These are phyloP conservation scores for Allomyces macrogynus DNA, from an alignment of 192 early-diverging fungal species.

Conservation along the genomic window DNA sequence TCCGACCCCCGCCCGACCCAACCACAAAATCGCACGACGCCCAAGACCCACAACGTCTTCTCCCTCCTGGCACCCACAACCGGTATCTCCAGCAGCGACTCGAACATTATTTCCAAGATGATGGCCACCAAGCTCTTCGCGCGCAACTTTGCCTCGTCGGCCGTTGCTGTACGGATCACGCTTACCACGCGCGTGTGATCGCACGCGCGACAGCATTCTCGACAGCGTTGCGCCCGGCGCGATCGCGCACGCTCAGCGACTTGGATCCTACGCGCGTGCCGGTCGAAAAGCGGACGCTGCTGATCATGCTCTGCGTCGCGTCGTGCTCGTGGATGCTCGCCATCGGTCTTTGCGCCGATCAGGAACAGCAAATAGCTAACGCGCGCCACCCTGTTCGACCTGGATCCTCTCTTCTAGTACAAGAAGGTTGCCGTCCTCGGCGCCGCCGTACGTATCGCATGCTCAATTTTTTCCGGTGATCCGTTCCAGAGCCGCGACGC, in stretches of 20 bases:
- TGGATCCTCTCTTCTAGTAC: not conserved
- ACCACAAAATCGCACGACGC: not conserved
- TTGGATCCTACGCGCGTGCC: too few relatives aligned
- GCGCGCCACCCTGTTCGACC: too few relatives aligned
- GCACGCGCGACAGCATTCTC: not conserved
- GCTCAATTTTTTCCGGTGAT: too few relatives aligned
- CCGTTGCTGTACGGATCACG: not conserved
- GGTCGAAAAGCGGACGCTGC: too few relatives aligned
- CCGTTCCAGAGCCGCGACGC: too few relatives aligned
- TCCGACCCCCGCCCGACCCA: too few relatives aligned
- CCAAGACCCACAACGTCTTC: not conserved
- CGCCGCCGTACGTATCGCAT: not conserved
- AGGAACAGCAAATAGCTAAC: too few relatives aligned
- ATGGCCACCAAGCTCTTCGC: not conserved
- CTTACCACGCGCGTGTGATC: not conserved
- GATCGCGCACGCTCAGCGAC: not conserved
- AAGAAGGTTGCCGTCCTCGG: slow-evolving; percentile 1
- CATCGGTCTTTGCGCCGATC: too few relatives aligned
- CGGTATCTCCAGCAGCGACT: not conserved
- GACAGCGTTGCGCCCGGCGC: not conserved
- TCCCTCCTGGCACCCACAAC: not conserved
- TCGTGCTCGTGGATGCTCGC: too few relatives aligned
- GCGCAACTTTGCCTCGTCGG: not conserved
- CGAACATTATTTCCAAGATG: not conserved
- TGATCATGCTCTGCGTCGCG: too few relatives aligned